Conservation (phyloP, 2,329 filamentous ascomycete species). For the Byssothecium circinans region DNA sequence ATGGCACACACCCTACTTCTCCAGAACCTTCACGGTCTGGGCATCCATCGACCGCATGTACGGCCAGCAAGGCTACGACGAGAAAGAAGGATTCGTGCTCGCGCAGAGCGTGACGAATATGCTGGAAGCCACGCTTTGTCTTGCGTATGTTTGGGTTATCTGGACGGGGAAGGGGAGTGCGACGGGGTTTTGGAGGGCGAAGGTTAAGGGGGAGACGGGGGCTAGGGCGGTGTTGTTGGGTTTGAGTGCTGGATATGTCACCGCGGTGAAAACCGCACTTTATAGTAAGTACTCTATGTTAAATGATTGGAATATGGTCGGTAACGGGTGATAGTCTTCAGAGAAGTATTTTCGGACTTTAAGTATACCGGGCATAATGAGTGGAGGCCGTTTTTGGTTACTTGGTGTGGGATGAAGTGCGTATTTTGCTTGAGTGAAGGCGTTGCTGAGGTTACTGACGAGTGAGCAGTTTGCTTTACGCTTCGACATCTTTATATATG, state of each 20-base stretch:
- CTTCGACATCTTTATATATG: conserved; percentile 3
- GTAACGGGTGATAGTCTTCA: conserved; percentile 1
- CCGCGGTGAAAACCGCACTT: conserved; percentile 2
- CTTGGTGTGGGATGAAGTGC: conserved; percentile 7
- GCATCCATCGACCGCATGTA: conserved; percentile 5
- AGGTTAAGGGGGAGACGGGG: conserved; percentile 1
- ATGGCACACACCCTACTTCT: conserved; percentile 7
- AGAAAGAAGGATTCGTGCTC: conserved; percentile 5
- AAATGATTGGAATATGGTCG: neutral
- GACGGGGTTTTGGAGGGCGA: neutral
- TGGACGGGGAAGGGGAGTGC: neutral
- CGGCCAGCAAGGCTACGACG: conserved; percentile 1
- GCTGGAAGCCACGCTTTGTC: conserved; percentile 4
- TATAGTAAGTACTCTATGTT: conserved; percentile 1
- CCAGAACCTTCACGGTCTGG: conserved; percentile 3
- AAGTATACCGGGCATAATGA: conserved; percentile 9
- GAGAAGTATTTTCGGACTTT: conserved; percentile 3
- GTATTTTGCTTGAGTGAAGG: neutral
- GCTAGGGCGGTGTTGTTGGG: conserved; percentile 2
- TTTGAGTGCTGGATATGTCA: conserved; percentile 3
- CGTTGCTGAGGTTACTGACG: neutral
- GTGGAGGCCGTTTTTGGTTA: conserved; percentile 7
- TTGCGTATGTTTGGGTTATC: conserved; percentile 1
- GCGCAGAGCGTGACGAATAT: conserved; percentile 6
- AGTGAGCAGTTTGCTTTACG: conserved; percentile 2